Evolutionary conservation across 108 stramenopile genomes (phyloP), one percentile per base, ranked within the genome.

Genomic region (Chaetoceros tenuissimus): DNA sequence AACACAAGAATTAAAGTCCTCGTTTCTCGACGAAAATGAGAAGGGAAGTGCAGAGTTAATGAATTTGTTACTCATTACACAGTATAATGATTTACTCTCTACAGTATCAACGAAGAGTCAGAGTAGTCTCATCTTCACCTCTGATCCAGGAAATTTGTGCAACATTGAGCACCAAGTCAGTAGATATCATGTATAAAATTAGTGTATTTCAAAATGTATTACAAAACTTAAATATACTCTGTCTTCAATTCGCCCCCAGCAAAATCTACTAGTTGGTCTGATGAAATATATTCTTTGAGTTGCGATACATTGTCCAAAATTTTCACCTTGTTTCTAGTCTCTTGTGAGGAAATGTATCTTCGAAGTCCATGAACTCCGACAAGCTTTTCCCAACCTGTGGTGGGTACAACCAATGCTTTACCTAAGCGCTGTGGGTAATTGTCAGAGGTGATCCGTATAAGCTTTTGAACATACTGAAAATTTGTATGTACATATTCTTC

Each of bases 351-450:
- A 1, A 85, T 24, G 16, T 53, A 53, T 1, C 48, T 52, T 10
- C 59, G 60, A 5, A 79, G 34, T 8, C 64, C 45, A 16, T 67
- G 18, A 3, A 24, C 31, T 8, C 60, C 64, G 16, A 57, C 18
- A 2, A 47, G 49, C 19, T 63, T 53, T 24, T 54, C 57, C 13
- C 45, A 60, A 24, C 54, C 59, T 22, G 73, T 78, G 28, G 69
- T 58, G 1, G 71, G 66, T 10, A 85, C 77, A 28, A 89, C 31
- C 18, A 83, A 55, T 13, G 77, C 73, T 48, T 49, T 55, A 21
- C 49, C 21, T 2, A 89, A 61, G 10, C 82, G 73, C 43, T 80
- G 81, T 0, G 87, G 87, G 49, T 89, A 89, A 55, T 89, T 81
- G 1, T 25, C 21, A 18, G 57, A 29, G 7, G 83, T 46, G 1